These are phyloP conservation scores for Medakamo hakoo DNA, from an alignment of 139 green algal genomes.

Conservation along the genomic window DNA sequence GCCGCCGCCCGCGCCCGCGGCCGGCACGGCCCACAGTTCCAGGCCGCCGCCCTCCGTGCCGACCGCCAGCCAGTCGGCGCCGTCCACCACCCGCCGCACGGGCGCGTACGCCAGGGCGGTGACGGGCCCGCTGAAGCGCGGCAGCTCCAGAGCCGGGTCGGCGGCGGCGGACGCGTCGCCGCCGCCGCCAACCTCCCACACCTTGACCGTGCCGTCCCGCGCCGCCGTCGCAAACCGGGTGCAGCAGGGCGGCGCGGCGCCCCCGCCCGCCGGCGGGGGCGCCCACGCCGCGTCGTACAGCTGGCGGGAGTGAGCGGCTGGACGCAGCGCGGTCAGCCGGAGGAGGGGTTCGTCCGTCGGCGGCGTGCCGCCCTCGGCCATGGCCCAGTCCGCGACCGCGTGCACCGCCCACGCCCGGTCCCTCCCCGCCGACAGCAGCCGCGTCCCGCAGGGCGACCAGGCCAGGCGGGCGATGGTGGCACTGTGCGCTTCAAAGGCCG, in stretches of 20 bases:
- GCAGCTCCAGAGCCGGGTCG: constrained; percentile 2
- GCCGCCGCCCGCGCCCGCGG: not conserved
- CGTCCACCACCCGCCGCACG: constrained; percentile 3
- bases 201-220: constrained; percentile 52
- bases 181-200: not conserved
- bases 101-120: constrained; percentile 38
- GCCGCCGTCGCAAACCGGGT: constrained; percentile 62
- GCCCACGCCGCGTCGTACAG: constrained; percentile 64
- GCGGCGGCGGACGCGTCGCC: constrained; percentile 2
- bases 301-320: constrained; percentile 47
- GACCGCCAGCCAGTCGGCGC: constrained; percentile 31
- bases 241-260: too few relatives aligned
- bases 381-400: constrained; percentile 15
- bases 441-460: constrained; percentile 47
- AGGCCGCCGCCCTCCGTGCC: constrained; percentile 50
- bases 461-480: constrained; percentile 84
- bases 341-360: not conserved
- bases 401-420: constrained; percentile 33
- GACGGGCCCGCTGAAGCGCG: constrained; percentile 24
- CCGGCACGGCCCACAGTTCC: constrained; percentile 21
- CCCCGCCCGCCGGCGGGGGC: constrained; percentile 20
- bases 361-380: not conserved
- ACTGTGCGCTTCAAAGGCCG: constrained; percentile 46
- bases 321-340: not conserved
- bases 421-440: constrained; percentile 42